Evolutionary conservation across 129 eudicot species (phyloP).

Genomic region (Erigeron canadensis): DNA sequence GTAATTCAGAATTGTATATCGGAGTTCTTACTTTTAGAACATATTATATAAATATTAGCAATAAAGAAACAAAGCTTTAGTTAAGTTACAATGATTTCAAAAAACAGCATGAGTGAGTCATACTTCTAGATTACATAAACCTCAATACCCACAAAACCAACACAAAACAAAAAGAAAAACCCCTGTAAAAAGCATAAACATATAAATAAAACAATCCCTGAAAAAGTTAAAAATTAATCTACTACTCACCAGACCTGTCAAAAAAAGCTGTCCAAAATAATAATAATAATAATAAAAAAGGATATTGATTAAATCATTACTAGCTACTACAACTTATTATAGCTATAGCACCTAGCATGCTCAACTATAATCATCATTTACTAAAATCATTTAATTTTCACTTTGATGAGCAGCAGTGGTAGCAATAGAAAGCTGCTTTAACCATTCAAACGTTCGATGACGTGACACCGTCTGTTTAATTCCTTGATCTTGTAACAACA

Average conservation of each 20-base stretch:
- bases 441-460: conserved; percentile 96
- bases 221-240: conserved; percentile 38
- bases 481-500: conserved; percentile 26
- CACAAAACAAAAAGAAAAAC: conserved; percentile 1
- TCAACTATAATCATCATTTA: conserved; percentile 26
- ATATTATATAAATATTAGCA: neutral
- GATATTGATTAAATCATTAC: conserved; percentile 34
- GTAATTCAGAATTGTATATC: neutral
- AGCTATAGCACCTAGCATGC: conserved; percentile 22
- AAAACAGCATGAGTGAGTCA: conserved; percentile 21
- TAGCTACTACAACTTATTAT: neutral
- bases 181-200: neutral
- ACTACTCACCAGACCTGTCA: neutral
- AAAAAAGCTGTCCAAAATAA: conserved; percentile 27
- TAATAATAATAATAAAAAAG: too few relatives aligned
- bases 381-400: conserved; percentile 22
- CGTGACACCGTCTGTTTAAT: conserved; percentile 67
- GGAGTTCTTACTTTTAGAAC: neutral
- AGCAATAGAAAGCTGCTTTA: conserved; percentile 71
- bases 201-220: conserved; percentile 23
- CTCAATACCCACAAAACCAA: conserved; percentile 19
- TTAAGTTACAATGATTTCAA: conserved; percentile 24
- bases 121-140: conserved; percentile 26
- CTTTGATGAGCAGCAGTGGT: conserved; percentile 37
- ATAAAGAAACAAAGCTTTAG: conserved; percentile 21